Percentiles rank a stretch among this genome's conserved stretches.
These are phyloP conservation scores for Haplosporangium sp. DNA, from an alignment of 371 early-diverging fungal species.

Conservation along the genomic window DNA sequence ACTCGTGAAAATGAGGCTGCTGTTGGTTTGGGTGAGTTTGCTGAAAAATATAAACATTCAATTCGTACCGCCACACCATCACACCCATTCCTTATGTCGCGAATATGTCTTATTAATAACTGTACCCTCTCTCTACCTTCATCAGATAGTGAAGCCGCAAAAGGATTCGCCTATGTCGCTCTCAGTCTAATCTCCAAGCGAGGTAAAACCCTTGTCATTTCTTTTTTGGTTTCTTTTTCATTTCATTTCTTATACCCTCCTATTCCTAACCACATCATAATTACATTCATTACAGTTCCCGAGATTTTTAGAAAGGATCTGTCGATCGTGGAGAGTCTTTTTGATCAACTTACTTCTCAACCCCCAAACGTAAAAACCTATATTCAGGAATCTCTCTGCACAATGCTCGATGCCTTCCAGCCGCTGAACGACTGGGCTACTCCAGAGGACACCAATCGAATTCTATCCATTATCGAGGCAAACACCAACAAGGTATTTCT, in stretches of 20 bases:
- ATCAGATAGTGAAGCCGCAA: conserved; percentile 75
- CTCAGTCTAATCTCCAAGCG: conserved; percentile 81
- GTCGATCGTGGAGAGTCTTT: conserved; percentile 71
- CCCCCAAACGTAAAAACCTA: conserved; percentile 76
- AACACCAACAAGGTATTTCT: conserved; percentile 73
- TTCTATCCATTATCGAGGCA: conserved; percentile 62
- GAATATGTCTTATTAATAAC: too few relatives aligned
- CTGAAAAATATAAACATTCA: too few relatives aligned
- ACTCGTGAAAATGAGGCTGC: conserved; percentile 68
- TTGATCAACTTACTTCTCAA: conserved; percentile 76
- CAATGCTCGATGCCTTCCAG: conserved; percentile 80
- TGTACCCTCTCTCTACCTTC: not conserved
- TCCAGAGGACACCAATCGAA: conserved; percentile 60
- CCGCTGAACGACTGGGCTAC: conserved; percentile 57
- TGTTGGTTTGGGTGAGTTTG: conserved; percentile 57
- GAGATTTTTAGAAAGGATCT: conserved; percentile 70
- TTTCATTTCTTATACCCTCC: not conserved
- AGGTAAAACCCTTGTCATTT: conserved; percentile 58
- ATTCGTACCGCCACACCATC: too few relatives aligned
- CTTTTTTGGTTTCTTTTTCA: not conserved
- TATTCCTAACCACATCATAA: not conserved
- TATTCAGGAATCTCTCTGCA: conserved; percentile 85
- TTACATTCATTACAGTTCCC: conserved; percentile 63
- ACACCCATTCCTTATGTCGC: too few relatives aligned
- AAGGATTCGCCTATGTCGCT: conserved; percentile 88